These are phyloP conservation scores for Selaginella tamariscina DNA, from an alignment of 75 land plant genomes.

Conservation along the genomic window DNA sequence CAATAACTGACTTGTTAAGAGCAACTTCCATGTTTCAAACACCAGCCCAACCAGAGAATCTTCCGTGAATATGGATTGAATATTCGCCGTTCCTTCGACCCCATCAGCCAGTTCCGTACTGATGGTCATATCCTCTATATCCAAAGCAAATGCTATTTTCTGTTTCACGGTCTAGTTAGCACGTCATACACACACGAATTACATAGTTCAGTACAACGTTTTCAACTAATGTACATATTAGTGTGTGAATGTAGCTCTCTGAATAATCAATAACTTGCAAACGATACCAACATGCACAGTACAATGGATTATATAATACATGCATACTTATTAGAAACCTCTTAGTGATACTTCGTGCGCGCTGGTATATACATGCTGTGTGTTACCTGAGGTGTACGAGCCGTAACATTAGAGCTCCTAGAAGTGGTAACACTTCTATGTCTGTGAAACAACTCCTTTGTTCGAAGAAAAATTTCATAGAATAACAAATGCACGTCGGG, in stretches of 20 bases:
- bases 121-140: slow-evolving; percentile 58
- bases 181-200: too few relatives aligned
- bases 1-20: slow-evolving; percentile 49
- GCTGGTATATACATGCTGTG: too few relatives aligned
- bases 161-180: neutral
- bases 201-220: too few relatives aligned
- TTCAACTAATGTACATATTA: too few relatives aligned
- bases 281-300: too few relatives aligned
- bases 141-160: slow-evolving; percentile 43
- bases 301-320: too few relatives aligned
- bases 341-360: too few relatives aligned
- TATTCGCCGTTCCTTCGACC: slow-evolving; percentile 51
- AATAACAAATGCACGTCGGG: slow-evolving; percentile 83
- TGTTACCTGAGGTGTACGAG: neutral
- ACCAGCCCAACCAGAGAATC: slow-evolving; percentile 86
- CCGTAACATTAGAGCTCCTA: neutral
- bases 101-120: slow-evolving; percentile 91
- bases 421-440: neutral
- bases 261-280: too few relatives aligned
- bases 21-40: slow-evolving; percentile 57
- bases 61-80: slow-evolving; percentile 84
- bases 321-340: too few relatives aligned
- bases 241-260: too few relatives aligned
- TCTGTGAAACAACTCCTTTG: slow-evolving; percentile 26
- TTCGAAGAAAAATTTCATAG: slow-evolving; percentile 39